A percentile compares a stretch with the other conserved stretches of the same genome.
Conservation (phyloP, 345 rosid genomes). For the Eucalyptus polyanthemos region DNA sequence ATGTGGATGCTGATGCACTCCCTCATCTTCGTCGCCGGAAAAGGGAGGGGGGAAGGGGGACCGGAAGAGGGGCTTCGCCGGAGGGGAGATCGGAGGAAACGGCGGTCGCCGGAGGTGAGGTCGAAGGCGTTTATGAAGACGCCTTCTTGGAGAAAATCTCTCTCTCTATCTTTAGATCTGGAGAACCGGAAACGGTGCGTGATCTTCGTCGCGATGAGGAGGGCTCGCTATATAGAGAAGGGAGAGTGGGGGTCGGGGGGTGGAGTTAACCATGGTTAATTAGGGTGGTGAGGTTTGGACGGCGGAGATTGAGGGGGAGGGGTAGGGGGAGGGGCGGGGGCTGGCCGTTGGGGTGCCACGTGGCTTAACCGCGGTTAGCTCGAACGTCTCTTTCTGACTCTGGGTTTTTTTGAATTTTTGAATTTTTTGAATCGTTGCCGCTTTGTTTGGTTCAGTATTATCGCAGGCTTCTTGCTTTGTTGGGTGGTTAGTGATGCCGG, state of each 20-base stretch:
- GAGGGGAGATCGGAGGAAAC: not conserved
- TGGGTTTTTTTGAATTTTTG: not conserved
- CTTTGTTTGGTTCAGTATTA: not conserved
- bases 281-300: not conserved
- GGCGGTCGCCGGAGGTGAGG: not conserved
- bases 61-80: not conserved
- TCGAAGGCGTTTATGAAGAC: slow-evolving; percentile 34
- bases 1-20: slow-evolving; percentile 75
- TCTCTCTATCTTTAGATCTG: not conserved
- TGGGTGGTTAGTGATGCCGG: not conserved
- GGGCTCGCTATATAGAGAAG: not conserved
- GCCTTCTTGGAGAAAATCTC: slow-evolving; percentile 6
- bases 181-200: not conserved
- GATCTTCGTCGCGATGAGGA: not conserved
- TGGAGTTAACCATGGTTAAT: not conserved
- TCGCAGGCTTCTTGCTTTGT: not conserved
- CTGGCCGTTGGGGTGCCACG: not conserved
- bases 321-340: not conserved
- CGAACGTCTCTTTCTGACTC: not conserved
- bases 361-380: not conserved
- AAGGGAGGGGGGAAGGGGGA: too few species aligned
- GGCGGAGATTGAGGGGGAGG: not conserved
- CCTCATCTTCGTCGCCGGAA: slow-evolving; percentile 27
- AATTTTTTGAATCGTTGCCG: not conserved
- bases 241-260: not conserved